Base-by-base conservation (phyloP, 1,139 yeast genomes). In the Candida sp. region DNA sequence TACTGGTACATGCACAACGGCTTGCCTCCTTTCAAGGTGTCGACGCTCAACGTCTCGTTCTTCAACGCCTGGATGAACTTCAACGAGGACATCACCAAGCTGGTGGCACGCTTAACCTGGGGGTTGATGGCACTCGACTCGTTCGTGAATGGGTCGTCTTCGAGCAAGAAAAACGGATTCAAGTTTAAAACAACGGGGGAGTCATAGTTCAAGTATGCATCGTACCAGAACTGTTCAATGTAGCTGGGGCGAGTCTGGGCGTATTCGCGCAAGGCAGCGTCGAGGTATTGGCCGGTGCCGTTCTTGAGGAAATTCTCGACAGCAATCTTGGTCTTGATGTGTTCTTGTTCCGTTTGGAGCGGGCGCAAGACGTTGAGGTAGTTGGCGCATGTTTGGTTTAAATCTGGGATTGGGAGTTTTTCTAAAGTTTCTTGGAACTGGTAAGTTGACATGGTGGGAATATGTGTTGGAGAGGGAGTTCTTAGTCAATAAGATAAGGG, bases 211-310 rank as follows among this genome's bases (percentile, higher is more conserved):
- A 91, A 77, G 67, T 91, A 91, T 3, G 96, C 84, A 65, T 91
- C 97, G 67, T 85, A 90, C 97, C 97, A 91, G 67, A 91, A 91
- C 66, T 91, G 96, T 68, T 91, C 97, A 56, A 91, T 91, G 68
- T 88, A 91, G 7, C 96, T 86, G 49, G 89, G 83, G 58, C 92
- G 75, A 22, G 82, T 70, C 51, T 81, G 75, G 8, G 90, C 78
- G 61, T 88, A 90, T 49, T 81, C 81, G 45, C 84, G 71, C 45
- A 90, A 77, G 60, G 84, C 85, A 33, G 80, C 72, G 58, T 88
- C 90, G 57, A 91, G 76, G 51, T 80, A 75, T 31, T 84, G 80
- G 5, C 93, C 91, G 11, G 79, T 66, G 22, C 84, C 80, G 42
- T 79, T 66, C 49, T 77, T 69, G 52, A 89, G 63, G 63, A 90